These are phyloP conservation scores for Neurospora sublineolata DNA, from an alignment of 495 filamentous ascomycete genomes.

Conservation along the genomic window DNA sequence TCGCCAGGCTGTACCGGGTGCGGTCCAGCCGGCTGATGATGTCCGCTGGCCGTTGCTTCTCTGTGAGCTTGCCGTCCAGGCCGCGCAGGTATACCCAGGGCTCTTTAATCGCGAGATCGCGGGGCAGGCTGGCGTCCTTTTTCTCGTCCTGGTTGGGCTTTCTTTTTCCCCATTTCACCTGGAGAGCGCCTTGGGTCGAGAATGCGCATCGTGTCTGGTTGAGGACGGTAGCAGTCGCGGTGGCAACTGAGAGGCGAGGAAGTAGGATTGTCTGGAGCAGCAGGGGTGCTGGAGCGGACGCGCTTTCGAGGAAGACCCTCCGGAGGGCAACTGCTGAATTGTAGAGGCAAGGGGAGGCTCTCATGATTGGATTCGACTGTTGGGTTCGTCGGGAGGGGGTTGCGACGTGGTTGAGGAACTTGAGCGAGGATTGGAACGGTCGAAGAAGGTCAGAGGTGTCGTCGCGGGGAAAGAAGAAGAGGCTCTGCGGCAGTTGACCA, in stretches of 20 bases:
- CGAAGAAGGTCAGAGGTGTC: not conserved
- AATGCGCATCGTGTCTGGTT: not conserved
- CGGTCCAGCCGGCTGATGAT: constrained; percentile 41
- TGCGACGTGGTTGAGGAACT: not conserved
- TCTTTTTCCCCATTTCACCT: not conserved
- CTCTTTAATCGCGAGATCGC: not conserved
- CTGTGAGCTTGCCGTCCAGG: constrained; percentile 35
- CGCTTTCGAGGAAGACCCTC: constrained; percentile 25
- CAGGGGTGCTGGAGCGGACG: constrained; percentile 1
- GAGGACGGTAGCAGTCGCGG: not conserved
- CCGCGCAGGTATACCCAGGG: constrained; percentile 36
- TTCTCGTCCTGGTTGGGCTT: not conserved
- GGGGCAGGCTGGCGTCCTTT: not conserved
- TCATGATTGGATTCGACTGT: constrained; percentile 14
- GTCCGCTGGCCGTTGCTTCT: constrained; percentile 27
- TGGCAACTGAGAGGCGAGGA: constrained; percentile 2
- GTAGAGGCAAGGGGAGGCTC: constrained; percentile 24
- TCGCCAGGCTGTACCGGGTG: constrained; percentile 42
- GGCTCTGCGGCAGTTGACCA: not conserved
- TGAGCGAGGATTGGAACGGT: not conserved
- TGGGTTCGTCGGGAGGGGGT: not conserved
- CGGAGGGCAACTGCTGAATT: constrained; percentile 28
- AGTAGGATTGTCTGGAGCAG: constrained; percentile 7
- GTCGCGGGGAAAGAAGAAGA: not conserved
- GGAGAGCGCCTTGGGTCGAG: constrained; percentile 1